These are phyloP conservation scores for Aschersonia sp. DNA, from an alignment of 2,329 filamentous ascomycete species.

Conservation along the genomic window DNA sequence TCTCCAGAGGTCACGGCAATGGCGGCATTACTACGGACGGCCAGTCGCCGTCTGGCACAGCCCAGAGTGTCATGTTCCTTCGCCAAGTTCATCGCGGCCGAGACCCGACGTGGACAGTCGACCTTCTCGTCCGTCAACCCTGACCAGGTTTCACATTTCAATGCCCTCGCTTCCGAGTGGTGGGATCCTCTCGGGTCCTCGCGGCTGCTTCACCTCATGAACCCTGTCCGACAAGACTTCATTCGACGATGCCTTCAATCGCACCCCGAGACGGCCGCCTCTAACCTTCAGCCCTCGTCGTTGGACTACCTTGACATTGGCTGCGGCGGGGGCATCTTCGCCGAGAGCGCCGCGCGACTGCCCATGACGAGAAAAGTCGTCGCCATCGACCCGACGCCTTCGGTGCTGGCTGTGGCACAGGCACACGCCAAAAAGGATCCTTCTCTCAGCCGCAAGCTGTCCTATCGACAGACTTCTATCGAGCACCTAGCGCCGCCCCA, in stretches of 20 bases:
- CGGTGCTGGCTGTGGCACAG: conserved; percentile 61
- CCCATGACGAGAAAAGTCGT: conserved; percentile 48
- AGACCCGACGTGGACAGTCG: conserved; percentile 7
- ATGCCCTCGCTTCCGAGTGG: conserved; percentile 83
- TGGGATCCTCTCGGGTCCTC: conserved; percentile 94
- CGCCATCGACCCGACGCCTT: conserved; percentile 64
- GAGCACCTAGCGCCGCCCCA: conserved; percentile 45
- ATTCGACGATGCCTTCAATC: conserved; percentile 56
- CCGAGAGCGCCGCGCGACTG: conserved; percentile 67
- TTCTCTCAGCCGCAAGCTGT: conserved; percentile 44
- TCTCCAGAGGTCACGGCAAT: too few species aligned
- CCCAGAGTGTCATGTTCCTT: too few species aligned
- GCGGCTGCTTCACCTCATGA: conserved; percentile 91
- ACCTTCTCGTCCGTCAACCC: conserved; percentile 64
- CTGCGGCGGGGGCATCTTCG: conserved; percentile 93
- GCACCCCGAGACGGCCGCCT: conserved; percentile 23
- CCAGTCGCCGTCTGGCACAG: too few species aligned
- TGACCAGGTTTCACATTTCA: conserved; percentile 87
- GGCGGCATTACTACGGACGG: too few species aligned
- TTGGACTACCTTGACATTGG: conserved; percentile 79
- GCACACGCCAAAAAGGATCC: conserved; percentile 66
- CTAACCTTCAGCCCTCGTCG: conserved; percentile 11
- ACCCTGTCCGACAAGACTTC: conserved; percentile 89
- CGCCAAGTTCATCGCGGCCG: too few species aligned
- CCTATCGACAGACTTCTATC: conserved; percentile 63